Conservation (phyloP, 2,329 filamentous ascomycete genomes). For the Fusarium sp. region DNA sequence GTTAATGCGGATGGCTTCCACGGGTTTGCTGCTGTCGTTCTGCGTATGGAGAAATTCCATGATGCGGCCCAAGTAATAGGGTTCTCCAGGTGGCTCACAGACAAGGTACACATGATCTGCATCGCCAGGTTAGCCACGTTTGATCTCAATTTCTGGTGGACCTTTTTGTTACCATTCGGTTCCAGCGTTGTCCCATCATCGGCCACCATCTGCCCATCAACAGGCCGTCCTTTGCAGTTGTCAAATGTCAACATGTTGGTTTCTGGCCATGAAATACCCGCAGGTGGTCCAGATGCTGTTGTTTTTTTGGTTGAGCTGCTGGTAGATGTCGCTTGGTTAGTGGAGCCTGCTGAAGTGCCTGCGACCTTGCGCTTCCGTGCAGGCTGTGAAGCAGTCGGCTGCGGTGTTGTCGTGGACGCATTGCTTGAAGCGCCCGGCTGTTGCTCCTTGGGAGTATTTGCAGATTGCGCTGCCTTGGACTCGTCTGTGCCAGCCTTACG, state of each 20-base stretch:
- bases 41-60: slow-evolving; percentile 96
- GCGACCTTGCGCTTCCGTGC: slow-evolving; percentile 90
- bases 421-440: slow-evolving; percentile 40
- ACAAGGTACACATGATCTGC: slow-evolving; percentile 90
- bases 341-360: slow-evolving; percentile 42
- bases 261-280: slow-evolving; percentile 63
- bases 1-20: slow-evolving; percentile 92
- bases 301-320: slow-evolving; percentile 41
- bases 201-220: slow-evolving; percentile 82
- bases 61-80: slow-evolving; percentile 96
- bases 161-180: slow-evolving; percentile 76
- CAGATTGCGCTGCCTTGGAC: slow-evolving; percentile 49
- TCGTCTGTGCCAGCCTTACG: slow-evolving; percentile 58
- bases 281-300: slow-evolving; percentile 47
- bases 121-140: slow-evolving; percentile 49
- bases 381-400: slow-evolving; percentile 58
- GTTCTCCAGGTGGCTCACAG: slow-evolving; percentile 96
- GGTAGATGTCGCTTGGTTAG: slow-evolving; percentile 36
- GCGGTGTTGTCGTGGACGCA: slow-evolving; percentile 59
- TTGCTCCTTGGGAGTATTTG: slow-evolving; percentile 54
- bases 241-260: slow-evolving; percentile 93
- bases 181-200: slow-evolving; percentile 89
- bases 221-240: slow-evolving; percentile 73
- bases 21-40: slow-evolving; percentile 76
- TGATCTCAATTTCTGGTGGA: slow-evolving; percentile 37